These are phyloP conservation scores for Favolaschia claudopus DNA, from an alignment of 768 basidiomycete genomes.

Conservation along the genomic window DNA sequence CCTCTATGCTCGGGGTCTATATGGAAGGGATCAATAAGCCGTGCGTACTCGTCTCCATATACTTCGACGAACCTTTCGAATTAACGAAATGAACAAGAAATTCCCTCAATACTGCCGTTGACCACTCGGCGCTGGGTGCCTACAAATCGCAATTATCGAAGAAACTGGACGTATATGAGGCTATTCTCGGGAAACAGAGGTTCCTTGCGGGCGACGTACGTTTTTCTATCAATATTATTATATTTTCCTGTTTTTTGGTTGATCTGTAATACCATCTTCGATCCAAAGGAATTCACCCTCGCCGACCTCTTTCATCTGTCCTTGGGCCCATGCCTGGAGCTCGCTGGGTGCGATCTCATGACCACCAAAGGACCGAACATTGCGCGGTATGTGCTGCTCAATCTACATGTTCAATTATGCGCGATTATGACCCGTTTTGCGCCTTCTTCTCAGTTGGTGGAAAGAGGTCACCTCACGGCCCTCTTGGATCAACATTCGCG, in stretches of 20 bases:
- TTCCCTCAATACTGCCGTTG: too few relatives aligned
- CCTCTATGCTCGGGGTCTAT: slow-evolving; percentile 42
- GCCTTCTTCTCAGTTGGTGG: background rate
- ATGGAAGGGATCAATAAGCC: slow-evolving; percentile 51
- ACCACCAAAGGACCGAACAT: slow-evolving; percentile 45
- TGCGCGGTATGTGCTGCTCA: slow-evolving; percentile 38
- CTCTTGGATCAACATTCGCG: too few relatives aligned
- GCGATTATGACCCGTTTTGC: too few relatives aligned
- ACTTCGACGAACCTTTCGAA: slow-evolving; percentile 1
- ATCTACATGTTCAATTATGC: too few relatives aligned
- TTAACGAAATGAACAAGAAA: too few relatives aligned
- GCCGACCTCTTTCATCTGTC: slow-evolving; percentile 62
- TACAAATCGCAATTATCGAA: slow-evolving; percentile 32
- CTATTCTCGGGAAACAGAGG: slow-evolving; percentile 48
- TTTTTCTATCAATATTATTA: background rate
- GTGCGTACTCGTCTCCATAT: slow-evolving; percentile 26
- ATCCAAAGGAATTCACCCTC: slow-evolving; percentile 45
- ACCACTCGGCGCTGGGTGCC: slow-evolving; percentile 38
- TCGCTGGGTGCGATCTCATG: slow-evolving; percentile 32
- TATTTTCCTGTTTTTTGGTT: background rate
- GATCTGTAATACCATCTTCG: background rate
- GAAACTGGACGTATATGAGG: slow-evolving; percentile 51
- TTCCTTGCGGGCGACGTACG: slow-evolving; percentile 52
- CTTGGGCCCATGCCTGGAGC: slow-evolving; percentile 27
- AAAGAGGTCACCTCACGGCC: too few relatives aligned